phyloP scores from a whole-genome alignment of 75 land plant genomes.

The Pinus tabuliformis region DNA sequence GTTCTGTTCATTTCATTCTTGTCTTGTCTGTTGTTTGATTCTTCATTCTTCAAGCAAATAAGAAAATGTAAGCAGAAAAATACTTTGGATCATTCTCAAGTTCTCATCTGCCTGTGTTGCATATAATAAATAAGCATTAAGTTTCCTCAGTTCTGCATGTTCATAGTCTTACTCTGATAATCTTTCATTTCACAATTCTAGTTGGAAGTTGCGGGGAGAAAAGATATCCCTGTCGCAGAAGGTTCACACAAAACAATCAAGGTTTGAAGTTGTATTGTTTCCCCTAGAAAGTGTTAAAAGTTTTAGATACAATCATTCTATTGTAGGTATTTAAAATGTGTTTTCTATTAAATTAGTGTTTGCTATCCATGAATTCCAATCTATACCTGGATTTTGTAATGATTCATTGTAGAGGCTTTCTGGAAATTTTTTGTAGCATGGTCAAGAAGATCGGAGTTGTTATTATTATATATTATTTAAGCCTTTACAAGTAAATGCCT shows the following conservation, averaged over 20 bases:
- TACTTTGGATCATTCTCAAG: too few relatives aligned
- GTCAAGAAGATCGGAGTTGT: not conserved
- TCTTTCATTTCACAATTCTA: conserved; percentile 20
- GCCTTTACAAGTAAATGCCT: too few relatives aligned
- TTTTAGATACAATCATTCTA: conserved; percentile 5
- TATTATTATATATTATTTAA: too few relatives aligned
- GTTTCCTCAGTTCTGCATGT: not conserved
- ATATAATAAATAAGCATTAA: not conserved
- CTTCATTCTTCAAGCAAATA: not conserved
- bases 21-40: not conserved
- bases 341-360: not conserved
- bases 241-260: conserved; percentile 74
- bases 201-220: conserved; percentile 83
- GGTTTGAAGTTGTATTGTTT: conserved; percentile 32
- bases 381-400: not conserved
- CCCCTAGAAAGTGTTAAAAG: not conserved
- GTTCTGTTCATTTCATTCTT: not conserved
- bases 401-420: not conserved
- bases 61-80: not conserved
- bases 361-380: not conserved
- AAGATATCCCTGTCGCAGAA: conserved; percentile 93
- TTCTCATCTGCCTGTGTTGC: not conserved
- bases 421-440: not conserved
- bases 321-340: not conserved
- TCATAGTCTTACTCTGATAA: not conserved